Evolutionary conservation across 2,329 filamentous ascomycete species (phyloP), one percentile per base, ranked within the genome.

Genomic region (Myriosclerotinia curreyana): DNA sequence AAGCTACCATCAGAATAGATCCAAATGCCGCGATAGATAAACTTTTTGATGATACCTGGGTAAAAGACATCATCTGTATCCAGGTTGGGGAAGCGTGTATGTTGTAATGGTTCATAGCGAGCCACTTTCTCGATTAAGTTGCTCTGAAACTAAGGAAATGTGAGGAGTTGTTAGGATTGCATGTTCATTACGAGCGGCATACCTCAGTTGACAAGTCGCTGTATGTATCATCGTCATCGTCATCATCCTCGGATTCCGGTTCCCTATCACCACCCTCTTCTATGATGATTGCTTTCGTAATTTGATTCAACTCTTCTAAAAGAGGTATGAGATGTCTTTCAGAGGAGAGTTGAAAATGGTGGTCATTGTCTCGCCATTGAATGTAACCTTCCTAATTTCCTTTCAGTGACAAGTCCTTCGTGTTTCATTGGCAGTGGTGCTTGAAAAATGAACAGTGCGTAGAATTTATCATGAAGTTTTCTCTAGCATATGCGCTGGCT

Each of bases 81-180:
- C 56, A 64, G 66, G 15, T 51, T 55, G 14, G 67, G 48, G 46
- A 62, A 53, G 53, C 68, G 69, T 8, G 51, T 60, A 28, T 53
- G 42, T 17, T 63, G 31, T 20, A 62, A 44, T 38, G 22, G 53
- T 50, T 49, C 44, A 12, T 42, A 58, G 22, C 31, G 22, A 36
- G 53, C 22, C 20, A 63, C 34, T 56, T 59, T 63, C 44, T 40
- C 61, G 22, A 63, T 58, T 6, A 63, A 20, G 6, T 50, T 15
- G 53, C 61, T 63, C 1, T 48, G 52, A 49, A 63, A 63, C 61
- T 63, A 38, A 22, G n/a, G 15, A 4, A 2, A 50, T 22, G 31
- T 63, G 36, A 63, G 52, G 38, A 14, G 5, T 34, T 36, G 34
- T 49, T 15, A 34, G 17, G 3, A 20, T 15, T 17, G 8, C n/a